Evolutionary conservation across 352 stramenopile genomes (phyloP).

Genomic region (Phytopythium vexans): DNA sequence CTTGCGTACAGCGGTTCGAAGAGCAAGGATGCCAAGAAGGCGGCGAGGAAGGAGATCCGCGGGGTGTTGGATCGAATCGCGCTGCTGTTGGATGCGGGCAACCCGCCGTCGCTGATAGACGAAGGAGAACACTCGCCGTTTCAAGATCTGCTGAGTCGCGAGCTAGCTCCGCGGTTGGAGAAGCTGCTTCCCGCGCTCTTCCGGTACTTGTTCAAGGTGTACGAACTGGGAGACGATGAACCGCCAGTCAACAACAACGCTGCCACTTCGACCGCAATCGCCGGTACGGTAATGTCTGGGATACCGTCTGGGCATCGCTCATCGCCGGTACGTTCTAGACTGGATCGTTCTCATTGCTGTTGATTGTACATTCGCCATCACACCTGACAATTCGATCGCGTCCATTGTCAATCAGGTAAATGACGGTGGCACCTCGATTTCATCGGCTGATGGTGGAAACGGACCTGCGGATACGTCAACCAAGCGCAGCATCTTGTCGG

Average conservation of each 20-base stretch:
- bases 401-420: no score
- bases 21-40: slow-evolving; percentile 31
- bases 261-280: no score
- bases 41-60: slow-evolving; percentile 57
- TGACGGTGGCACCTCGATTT: no score
- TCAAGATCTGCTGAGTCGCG: slow-evolving; percentile 55
- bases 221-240: slow-evolving; percentile 58
- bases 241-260: slow-evolving; percentile 3
- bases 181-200: slow-evolving; percentile 43
- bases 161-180: slow-evolving; percentile 41
- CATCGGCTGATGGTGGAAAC: no score
- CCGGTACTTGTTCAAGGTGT: slow-evolving; percentile 38
- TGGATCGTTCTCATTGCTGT: no score
- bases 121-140: slow-evolving; percentile 73
- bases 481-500: slow-evolving; percentile 61
- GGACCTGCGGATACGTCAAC: background rate
- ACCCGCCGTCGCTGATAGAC: slow-evolving; percentile 55
- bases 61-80: slow-evolving; percentile 70
- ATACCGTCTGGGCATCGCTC: no score
- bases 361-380: no score
- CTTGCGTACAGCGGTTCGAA: slow-evolving; percentile 29
- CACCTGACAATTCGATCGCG: no score
- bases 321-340: no score
- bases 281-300: no score
- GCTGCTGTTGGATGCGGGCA: slow-evolving; percentile 68